Base-by-base conservation (phyloP, 2,329 filamentous ascomycete species). In the Coniella lustricola region DNA sequence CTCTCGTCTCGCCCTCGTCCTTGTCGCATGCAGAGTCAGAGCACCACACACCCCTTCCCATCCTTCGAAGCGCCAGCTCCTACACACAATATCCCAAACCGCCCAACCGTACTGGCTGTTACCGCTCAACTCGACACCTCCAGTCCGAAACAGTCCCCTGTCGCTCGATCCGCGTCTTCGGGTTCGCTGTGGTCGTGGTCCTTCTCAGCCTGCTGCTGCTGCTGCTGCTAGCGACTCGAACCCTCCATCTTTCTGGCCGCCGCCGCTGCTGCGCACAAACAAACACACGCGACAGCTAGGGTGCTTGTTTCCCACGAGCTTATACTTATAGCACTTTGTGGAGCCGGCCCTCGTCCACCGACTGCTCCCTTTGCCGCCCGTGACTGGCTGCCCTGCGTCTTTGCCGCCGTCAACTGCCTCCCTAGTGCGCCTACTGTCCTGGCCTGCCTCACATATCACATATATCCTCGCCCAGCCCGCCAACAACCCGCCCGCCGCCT, bases 391-490 rank as follows among this genome's bases (percentile, higher is more conserved):
- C 44, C 40, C 48, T 53, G 51, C 51, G 42, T 45, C 35, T 48
- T 53, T 55, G 55, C 53, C 51, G 53, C 51, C 55, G 45, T 36
- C 38, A 46, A 44, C 52, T 50, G 43, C 47, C 49, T 46, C 37
- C 25, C 55, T 5, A 10, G 25, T 33, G 53, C 46, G 50, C 50
- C 50, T 53, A 46, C 49, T 45, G 25, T 29, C 25, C 29, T 36
- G 20, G 34, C 51, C 47, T 48, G 10, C n/a, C n/a, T n/a, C n/a
- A n/a, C n/a, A 31, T 17, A 52, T 50, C 48, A 57, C 60, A 63
- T 62, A 64, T 63, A 63, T 56, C 54, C 56, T 49, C 57, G 58
- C 49, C 55, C 53, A 55, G 54, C 57, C 60, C 57, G 53, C 54
- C 56, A 47, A 49, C 55, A 55, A 29, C 49, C 56, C 55, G 54